Evolutionary conservation across 345 rosid genomes (phyloP), one percentile per base, ranked within the genome.

Genomic region (Dipteronia sinensis): DNA sequence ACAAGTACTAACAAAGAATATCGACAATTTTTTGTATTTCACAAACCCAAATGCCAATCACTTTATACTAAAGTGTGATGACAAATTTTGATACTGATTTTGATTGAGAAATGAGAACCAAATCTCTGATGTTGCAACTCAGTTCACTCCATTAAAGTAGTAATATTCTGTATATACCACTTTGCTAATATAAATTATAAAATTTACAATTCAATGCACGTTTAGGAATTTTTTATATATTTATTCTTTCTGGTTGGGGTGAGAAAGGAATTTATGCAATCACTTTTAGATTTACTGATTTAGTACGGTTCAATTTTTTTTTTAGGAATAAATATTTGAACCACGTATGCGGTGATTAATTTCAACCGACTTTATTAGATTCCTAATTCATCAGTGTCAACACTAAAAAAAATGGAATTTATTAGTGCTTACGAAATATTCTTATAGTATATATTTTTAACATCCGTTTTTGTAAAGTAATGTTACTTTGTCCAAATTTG

Each of bases 131-230:
- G 20, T 12, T 13, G 0, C 6, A 12, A 64, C 6, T 10, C 7
- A 12, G 7, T 29, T 27, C n/a, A 63, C 34, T 49, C 34, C 34
- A 25, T 4, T 10, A 20, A 23, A 62, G 10, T 64, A 34, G 20
- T 13, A 27, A 64, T 64, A 64, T 64, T 64, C 42, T 29, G 67
- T 64, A 64, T 64, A 64, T 64, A 9, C 67, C 7, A 29, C 67
- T 27, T 64, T 49, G 55, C 13, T 13, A 49, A 49, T 49, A 12
- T 49, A 49, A 15, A 49, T 11, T 49, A 12, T 49, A 49, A 15
- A 49, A 13, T 49, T 3, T 13, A 15, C 55, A 49, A 0, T 13
- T 49, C 5, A 49, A 12, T 49, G 15, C 55, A 3, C 16, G 13
- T 15, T 1, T 49, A 49, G 6, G 5, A 4, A 49, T 12, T 13